Percentiles rank a stretch among this genome's conserved stretches.
Evolutionary conservation across 371 early-diverging fungal genomes (phyloP).

Genomic region (Syncephalastrum sp.): DNA sequence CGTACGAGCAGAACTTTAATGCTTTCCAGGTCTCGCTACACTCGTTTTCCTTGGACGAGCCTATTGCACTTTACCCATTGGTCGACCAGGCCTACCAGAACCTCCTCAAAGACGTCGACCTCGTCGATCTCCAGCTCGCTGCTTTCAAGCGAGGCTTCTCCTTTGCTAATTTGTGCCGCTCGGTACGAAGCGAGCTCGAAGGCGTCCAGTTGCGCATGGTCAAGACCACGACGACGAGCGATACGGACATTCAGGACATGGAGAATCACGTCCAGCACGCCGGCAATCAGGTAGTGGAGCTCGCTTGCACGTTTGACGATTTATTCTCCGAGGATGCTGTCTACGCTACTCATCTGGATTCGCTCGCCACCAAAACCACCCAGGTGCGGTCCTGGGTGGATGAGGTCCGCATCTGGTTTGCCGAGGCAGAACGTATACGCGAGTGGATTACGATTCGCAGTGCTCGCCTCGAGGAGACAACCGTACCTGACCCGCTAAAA

Average conservation of each 20-base stretch:
- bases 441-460: conserved; percentile 48
- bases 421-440: conserved; percentile 47
- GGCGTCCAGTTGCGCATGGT: conserved; percentile 44
- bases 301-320: conserved; percentile 25
- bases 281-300: conserved; percentile 18
- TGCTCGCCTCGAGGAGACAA: conserved; percentile 29
- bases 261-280: conserved; percentile 35
- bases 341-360: conserved; percentile 30
- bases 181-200: conserved; percentile 46
- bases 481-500: conserved; percentile 25
- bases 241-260: conserved; percentile 38
- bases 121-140: conserved; percentile 18
- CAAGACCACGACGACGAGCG: conserved; percentile 29
- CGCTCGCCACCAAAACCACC: conserved; percentile 27
- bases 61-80: not conserved
- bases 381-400: conserved; percentile 49
- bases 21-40: conserved; percentile 33
- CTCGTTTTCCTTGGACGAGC: conserved; percentile 26
- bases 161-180: conserved; percentile 28
- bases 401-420: conserved; percentile 49
- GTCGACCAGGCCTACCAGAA: conserved; percentile 17
- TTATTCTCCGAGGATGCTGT: conserved; percentile 23
- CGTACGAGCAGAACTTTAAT: conserved; percentile 34
- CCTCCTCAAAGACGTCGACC: conserved; percentile 23
- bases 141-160: conserved; percentile 29